Evolutionary conservation across 2,329 filamentous ascomycete genomes (phyloP), one percentile per base, ranked within the genome.

Genomic region (Alternaria sp.): DNA sequence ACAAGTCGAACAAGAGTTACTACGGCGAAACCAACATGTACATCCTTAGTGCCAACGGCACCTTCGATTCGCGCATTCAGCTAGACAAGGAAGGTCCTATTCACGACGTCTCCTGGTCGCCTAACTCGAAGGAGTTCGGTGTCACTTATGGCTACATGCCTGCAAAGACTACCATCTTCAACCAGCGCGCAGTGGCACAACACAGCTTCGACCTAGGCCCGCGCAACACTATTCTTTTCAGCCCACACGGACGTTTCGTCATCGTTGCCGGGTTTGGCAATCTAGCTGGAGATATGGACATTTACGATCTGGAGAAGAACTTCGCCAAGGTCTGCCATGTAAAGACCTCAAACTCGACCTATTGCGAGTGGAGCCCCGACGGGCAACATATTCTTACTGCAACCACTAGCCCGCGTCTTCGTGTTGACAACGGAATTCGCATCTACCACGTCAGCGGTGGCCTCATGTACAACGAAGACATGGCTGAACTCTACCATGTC

Each of bases 131-230:
- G 82, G 94, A 98, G 80, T 99, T 99, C 75, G 94, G 93, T 75
- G 95, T 99, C 32, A 90, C 97, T 16, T 99, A 99, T 77, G 95
- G 95, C 63, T 98, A 92, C 80, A 98, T 97, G 93, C 95, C 95
- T n/a, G 92, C 95, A 57, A 98, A 98, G 86, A 95, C 94, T 4
- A 97, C 94, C 69, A 95, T 99, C 69, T 99, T 98, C 87, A 97
- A 97, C 79, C 88, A 91, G 72, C 90, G 92, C 65, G 95, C 92
- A 64, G 87, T 93, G 60, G 85, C 91, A 20, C 91, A 90, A 59
- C 92, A 97, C 81, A 92, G 86, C 61, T 97, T 99, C 81, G 88
- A 93, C 52, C 86, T 97, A 54, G 90, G 85, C 3, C 95, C 95
- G 12, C 90, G 95, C 74, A 99, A 99, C 82, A 98, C 94, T 52